Percentiles rank a stretch among this genome's conserved stretches.
These are phyloP conservation scores for Pseudonitzschia delicatissima DNA, from an alignment of 108 stramenopile genomes.

Conservation along the genomic window DNA sequence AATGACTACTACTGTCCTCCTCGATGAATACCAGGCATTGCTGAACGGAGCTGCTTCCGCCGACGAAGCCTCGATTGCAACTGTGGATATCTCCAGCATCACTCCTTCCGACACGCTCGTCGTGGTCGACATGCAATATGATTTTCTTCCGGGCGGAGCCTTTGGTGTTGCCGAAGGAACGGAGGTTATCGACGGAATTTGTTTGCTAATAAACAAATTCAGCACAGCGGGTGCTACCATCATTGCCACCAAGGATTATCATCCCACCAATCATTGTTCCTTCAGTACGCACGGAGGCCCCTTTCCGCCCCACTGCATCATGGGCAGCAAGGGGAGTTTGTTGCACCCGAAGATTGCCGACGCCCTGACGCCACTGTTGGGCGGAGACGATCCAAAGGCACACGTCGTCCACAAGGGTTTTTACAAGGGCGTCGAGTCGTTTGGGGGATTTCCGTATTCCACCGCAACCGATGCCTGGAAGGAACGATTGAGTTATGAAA, in stretches of 20 bases:
- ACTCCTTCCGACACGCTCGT: not conserved
- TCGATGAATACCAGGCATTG: not conserved
- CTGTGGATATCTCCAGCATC: not conserved
- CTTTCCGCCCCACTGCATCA: constrained; percentile 2
- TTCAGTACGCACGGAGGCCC: constrained; percentile 4
- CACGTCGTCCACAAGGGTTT: constrained; percentile 7
- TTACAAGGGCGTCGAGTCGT: not conserved
- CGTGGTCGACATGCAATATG: constrained; percentile 5
- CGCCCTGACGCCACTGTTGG: not conserved
- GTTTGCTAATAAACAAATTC: not conserved
- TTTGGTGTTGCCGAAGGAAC: constrained; percentile 7
- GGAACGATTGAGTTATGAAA: not conserved
- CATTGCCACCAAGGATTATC: constrained; percentile 4
- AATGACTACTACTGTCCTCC: not conserved
- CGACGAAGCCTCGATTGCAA: not conserved
- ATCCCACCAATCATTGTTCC: constrained; percentile 2
- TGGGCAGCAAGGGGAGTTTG: not conserved
- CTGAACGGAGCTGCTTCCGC: not conserved
- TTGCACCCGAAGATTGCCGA: not conserved
- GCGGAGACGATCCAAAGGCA: not conserved
- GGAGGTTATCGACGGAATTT: constrained; percentile 1
- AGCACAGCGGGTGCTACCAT: constrained; percentile 1
- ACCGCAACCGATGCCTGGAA: not conserved
- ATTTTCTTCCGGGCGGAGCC: constrained; percentile 5
- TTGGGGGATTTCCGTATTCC: constrained; percentile 1